Evolutionary conservation across 345 rosid genomes (phyloP).

Genomic region (Toxicodendron radicans): DNA sequence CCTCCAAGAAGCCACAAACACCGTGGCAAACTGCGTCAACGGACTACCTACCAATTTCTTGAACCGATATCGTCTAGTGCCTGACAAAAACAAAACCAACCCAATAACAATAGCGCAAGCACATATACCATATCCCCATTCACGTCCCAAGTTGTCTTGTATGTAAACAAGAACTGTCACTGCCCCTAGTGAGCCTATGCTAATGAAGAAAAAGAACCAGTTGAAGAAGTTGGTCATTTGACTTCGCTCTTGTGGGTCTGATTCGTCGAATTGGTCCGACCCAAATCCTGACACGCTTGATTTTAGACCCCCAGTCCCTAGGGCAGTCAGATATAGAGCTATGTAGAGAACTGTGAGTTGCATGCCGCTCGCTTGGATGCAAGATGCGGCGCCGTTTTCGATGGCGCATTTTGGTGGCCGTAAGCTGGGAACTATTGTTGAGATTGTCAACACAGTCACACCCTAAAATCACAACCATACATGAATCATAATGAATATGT

Average conservation of each 20-base stretch:
- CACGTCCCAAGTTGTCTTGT: slow-evolving; percentile 79
- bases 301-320: slow-evolving; percentile 93
- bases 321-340: slow-evolving; percentile 80
- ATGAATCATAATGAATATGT: not conserved
- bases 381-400: slow-evolving; percentile 28
- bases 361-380: slow-evolving; percentile 57
- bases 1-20: slow-evolving; percentile 62
- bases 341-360: slow-evolving; percentile 71
- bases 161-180: slow-evolving; percentile 89
- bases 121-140: slow-evolving; percentile 90
- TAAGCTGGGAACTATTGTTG: slow-evolving; percentile 75
- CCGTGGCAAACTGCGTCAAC: slow-evolving; percentile 84
- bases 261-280: slow-evolving; percentile 91
- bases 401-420: slow-evolving; percentile 73
- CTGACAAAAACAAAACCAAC: slow-evolving; percentile 57
- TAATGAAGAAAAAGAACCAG: slow-evolving; percentile 94
- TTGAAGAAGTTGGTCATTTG: slow-evolving; percentile 82
- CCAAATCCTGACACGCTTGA: slow-evolving; percentile 97
- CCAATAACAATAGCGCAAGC: slow-evolving; percentile 68
- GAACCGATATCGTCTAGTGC: slow-evolving; percentile 79
- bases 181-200: slow-evolving; percentile 74
- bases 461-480: slow-evolving; percentile 46
- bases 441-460: slow-evolving; percentile 74
- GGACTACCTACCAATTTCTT: slow-evolving; percentile 89
- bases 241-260: slow-evolving; percentile 53